phyloP scores from a whole-genome alignment of 1,139 yeast species.

The Pichia sp. region DNA sequence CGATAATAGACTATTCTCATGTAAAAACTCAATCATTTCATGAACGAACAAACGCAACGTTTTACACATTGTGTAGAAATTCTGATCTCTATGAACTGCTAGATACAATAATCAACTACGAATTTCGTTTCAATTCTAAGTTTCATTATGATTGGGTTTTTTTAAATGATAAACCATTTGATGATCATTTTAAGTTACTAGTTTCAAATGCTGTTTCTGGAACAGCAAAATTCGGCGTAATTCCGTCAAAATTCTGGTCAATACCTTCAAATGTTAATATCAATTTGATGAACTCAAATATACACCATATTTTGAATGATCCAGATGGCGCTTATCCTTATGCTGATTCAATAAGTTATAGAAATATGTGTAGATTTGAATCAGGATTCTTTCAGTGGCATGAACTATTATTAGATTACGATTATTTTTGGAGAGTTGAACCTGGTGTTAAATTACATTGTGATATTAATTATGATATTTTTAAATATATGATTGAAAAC shows the following conservation, averaged over 20 bases:
- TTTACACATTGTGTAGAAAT: slow-evolving; percentile 56
- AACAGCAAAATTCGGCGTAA: slow-evolving; percentile 51
- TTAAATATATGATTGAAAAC: slow-evolving; percentile 42
- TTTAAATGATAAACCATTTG: slow-evolving; percentile 49
- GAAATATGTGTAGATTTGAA: slow-evolving; percentile 76
- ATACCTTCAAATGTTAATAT: slow-evolving; percentile 59
- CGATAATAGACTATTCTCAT: too few relatives aligned
- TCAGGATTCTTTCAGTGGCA: slow-evolving; percentile 61
- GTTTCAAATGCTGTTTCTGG: slow-evolving; percentile 52
- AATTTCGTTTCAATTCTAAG: slow-evolving; percentile 48
- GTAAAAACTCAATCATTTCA: background rate
- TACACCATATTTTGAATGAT: slow-evolving; percentile 36
- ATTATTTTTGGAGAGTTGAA: slow-evolving; percentile 57
- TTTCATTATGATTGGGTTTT: slow-evolving; percentile 61
- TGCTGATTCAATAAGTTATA: slow-evolving; percentile 49
- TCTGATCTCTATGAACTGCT: slow-evolving; percentile 44
- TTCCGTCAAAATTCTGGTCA: slow-evolving; percentile 63
- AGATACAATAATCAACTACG: slow-evolving; percentile 46
- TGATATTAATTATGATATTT: slow-evolving; percentile 49
- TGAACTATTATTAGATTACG: slow-evolving; percentile 35
- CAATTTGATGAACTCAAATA: slow-evolving; percentile 42
- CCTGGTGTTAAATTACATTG: slow-evolving; percentile 52
- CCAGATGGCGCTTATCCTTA: slow-evolving; percentile 34
- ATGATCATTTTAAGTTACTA: slow-evolving; percentile 38
- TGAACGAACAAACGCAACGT: slow-evolving; percentile 35